These are phyloP conservation scores for Coffea eugenioides DNA, from an alignment of 257 asterid genomes.

Conservation along the genomic window DNA sequence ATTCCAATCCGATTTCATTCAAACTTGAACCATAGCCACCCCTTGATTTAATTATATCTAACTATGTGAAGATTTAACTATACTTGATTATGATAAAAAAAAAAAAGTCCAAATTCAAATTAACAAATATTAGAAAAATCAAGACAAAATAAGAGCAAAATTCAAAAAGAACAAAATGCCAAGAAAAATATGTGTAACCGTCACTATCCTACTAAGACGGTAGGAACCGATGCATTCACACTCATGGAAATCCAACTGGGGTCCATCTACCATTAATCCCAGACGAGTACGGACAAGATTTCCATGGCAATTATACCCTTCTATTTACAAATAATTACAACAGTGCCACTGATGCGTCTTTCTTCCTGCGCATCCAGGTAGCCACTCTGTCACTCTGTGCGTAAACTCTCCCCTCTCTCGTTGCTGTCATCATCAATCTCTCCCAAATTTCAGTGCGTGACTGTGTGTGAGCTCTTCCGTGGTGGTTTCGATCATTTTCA, in stretches of 20 bases:
- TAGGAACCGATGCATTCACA: not conserved
- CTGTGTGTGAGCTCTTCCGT: not conserved
- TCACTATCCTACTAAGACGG: too few relatives aligned
- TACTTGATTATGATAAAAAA: too few relatives aligned
- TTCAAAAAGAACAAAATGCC: too few relatives aligned
- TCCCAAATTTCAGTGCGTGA: not conserved
- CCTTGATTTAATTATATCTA: too few relatives aligned
- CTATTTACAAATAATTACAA: not conserved
- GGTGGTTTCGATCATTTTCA: constrained; percentile 3
- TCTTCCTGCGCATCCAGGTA: constrained; percentile 9
- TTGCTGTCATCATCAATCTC: constrained; percentile 1
- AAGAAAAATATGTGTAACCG: too few relatives aligned
- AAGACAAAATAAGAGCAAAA: too few relatives aligned
- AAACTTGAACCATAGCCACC: too few relatives aligned
- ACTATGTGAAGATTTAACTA: too few relatives aligned
- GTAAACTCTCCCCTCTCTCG: not conserved
- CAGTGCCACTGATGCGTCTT: constrained; percentile 9
- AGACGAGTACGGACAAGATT: not conserved
- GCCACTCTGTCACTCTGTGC: not conserved
- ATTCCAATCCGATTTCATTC: too few relatives aligned
- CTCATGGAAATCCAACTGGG: not conserved
- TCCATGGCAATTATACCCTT: not conserved
- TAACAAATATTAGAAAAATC: too few relatives aligned
- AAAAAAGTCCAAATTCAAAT: too few relatives aligned
- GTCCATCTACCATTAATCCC: not conserved